Evolutionary conservation across 164 flowering plant species (phyloP), one percentile per base, ranked within the genome.

Genomic region (Vitis rotundifolia): DNA sequence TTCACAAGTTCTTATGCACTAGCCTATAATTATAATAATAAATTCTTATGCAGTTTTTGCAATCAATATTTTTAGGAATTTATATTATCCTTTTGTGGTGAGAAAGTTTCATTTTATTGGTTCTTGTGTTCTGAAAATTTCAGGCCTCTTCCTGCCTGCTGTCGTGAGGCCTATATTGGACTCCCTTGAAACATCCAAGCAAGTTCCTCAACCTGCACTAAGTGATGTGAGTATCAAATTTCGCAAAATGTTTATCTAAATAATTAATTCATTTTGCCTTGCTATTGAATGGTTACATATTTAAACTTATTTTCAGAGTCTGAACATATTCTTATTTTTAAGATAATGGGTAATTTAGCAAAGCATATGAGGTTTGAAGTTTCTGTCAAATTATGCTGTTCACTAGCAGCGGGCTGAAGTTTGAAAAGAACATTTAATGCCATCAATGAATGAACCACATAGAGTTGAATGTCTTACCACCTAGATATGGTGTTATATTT

Each of bases 121-220:
- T 55, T 67, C 5, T 12, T 64, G 60, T 63, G 9, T 60, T 68
- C 10, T 37, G 18, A 15, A 68, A 66, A 12, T 73, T 75, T 66
- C 87, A 95, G 98, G 98, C 47, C 91, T 95, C 29, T 90, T 91
- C 78, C 97, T 95, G 71, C 99, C 99, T 58, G 97, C 97, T 73
- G 91, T 95, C 48, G 99, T 95, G 61, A 88, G 97, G 80, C 99
- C 99, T 61, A 89, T 95, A 14, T 82, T 95, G 75, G 94, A 91
- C 75, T 88, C 94, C 2, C 70, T 80, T 50, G 93, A 91, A 72
- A 52, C 97, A 71, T 69, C 97, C 66, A 88, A 91, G 82, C 84
- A 86, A 79, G 87, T 85, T 19, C 93, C 92, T 48, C 91, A 75
- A 59, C 92, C 98, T 60, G 85, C 83, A 67, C 72, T 95, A 58